phyloP scores from a whole-genome alignment of 352 stramenopile species.

The Aphanomyces stellatus region DNA sequence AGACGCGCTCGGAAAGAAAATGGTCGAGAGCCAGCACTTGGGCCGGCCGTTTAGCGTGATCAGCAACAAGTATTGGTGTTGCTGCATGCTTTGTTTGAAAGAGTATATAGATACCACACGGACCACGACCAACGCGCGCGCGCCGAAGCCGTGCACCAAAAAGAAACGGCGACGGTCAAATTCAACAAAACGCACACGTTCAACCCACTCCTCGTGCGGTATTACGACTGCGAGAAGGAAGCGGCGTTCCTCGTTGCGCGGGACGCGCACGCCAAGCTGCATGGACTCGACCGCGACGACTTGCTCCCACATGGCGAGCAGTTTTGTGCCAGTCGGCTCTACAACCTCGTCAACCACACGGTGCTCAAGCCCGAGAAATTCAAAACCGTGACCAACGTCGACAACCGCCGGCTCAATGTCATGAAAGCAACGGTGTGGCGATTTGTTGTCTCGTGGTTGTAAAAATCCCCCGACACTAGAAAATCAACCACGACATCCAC shows the following conservation, averaged over 20 bases:
- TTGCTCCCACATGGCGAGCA: constrained; percentile 51
- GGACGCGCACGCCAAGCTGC: constrained; percentile 31
- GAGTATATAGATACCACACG: constrained; percentile 45
- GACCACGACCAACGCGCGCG: constrained; percentile 35
- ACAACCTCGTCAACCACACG: constrained; percentile 70
- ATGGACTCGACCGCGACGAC: constrained; percentile 42
- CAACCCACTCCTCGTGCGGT: constrained; percentile 51
- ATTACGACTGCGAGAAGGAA: constrained; percentile 51
- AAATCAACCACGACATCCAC: constrained; percentile 42
- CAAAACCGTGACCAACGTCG: constrained; percentile 30
- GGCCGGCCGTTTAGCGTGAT: constrained; percentile 64
- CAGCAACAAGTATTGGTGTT: constrained; percentile 59
- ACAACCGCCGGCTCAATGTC: constrained; percentile 42
- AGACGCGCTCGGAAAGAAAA: constrained; percentile 17
- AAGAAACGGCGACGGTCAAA: constrained; percentile 44
- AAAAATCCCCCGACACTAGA: not conserved
- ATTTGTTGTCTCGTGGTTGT: not conserved
- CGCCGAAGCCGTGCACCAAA: constrained; percentile 31
- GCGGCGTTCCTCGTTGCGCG: constrained; percentile 34
- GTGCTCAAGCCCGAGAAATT: constrained; percentile 47
- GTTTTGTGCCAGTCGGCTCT: constrained; percentile 55
- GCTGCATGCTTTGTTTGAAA: no score
- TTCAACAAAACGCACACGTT: constrained; percentile 61
- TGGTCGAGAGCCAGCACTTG: constrained; percentile 27
- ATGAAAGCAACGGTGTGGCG: constrained; percentile 42